phyloP scores from a whole-genome alignment of 2,329 filamentous ascomycete species.

The Dendryphion nanum region DNA sequence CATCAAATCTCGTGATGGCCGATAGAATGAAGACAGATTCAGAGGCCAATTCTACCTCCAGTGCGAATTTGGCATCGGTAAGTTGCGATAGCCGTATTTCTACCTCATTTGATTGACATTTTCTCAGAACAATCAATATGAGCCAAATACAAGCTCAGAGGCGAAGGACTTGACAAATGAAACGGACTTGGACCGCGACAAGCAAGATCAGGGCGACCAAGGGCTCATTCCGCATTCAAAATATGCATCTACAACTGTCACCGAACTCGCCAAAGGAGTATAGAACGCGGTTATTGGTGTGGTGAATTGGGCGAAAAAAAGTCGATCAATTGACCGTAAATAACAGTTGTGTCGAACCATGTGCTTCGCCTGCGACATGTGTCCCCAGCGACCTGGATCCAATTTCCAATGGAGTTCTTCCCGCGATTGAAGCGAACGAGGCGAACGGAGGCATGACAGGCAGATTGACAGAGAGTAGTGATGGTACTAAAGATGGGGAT shows the following conservation, averaged over 20 bases:
- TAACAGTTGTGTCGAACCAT: conserved; percentile 29
- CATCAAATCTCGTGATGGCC: no score
- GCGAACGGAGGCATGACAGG: no score
- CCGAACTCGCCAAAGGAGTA: conserved; percentile 16
- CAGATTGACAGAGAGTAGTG: no score
- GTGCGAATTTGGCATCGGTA: no score
- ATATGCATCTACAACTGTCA: conserved; percentile 17
- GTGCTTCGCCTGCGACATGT: conserved; percentile 30
- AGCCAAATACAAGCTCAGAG: not conserved
- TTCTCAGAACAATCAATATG: no score
- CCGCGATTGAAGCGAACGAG: conserved; percentile 4
- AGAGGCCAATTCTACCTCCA: no score
- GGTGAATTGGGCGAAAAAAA: conserved; percentile 26
- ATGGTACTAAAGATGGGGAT: no score
- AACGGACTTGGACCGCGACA: not conserved
- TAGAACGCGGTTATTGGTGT: conserved; percentile 19
- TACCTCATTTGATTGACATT: no score
- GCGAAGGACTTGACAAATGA: not conserved
- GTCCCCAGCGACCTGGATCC: conserved; percentile 33
- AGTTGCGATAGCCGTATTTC: no score
- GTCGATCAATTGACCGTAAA: conserved; percentile 17
- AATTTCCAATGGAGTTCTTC: conserved; percentile 28
- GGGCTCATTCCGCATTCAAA: conserved; percentile 9
- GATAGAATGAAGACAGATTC: no score
- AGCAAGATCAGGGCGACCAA: conserved; percentile 4